Conservation (phyloP, 2,329 filamentous ascomycete species). For the Anthostomella pinea region DNA sequence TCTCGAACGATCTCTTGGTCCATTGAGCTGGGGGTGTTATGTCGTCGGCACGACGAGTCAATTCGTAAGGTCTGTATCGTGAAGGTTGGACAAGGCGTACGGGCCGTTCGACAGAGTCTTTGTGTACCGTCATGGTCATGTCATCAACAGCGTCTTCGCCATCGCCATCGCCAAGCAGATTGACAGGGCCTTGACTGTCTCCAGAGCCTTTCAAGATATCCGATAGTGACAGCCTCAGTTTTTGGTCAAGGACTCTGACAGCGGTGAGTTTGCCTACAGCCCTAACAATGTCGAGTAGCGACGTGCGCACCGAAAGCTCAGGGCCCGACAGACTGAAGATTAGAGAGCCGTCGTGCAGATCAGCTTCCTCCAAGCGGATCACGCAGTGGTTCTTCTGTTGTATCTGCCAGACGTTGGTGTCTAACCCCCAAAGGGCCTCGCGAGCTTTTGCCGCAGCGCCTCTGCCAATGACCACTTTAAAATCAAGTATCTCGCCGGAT, state of each 20-base stretch:
- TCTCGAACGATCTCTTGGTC: slow-evolving; percentile 27
- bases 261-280: slow-evolving; percentile 23
- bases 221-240: slow-evolving; percentile 12
- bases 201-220: slow-evolving; percentile 14
- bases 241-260: slow-evolving; percentile 21
- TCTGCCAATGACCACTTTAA: slow-evolving; percentile 27
- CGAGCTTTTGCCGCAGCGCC: slow-evolving; percentile 22
- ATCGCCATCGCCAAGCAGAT: slow-evolving; percentile 14
- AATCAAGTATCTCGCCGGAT: slow-evolving; percentile 22
- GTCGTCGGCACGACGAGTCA: slow-evolving; percentile 23
- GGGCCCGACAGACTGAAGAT: slow-evolving; percentile 26
- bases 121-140: slow-evolving; percentile 21
- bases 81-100: background rate
- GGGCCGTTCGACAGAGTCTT: background rate
- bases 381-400: slow-evolving; percentile 22
- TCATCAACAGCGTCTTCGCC: slow-evolving; percentile 14
- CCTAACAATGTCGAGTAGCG: slow-evolving; percentile 26
- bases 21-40: slow-evolving; percentile 24
- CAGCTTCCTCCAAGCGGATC: slow-evolving; percentile 21
- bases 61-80: slow-evolving; percentile 15
- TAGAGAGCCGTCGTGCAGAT: slow-evolving; percentile 14
- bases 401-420: slow-evolving; percentile 24
- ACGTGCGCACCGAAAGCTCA: slow-evolving; percentile 22
- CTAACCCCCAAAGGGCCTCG: slow-evolving; percentile 17
- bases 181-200: slow-evolving; percentile 8